A percentile compares a stretch with the other conserved stretches of the same genome.
Evolutionary conservation across 2,329 filamentous ascomycete genomes (phyloP).

Genomic region (Geoglossum cookeanum): DNA sequence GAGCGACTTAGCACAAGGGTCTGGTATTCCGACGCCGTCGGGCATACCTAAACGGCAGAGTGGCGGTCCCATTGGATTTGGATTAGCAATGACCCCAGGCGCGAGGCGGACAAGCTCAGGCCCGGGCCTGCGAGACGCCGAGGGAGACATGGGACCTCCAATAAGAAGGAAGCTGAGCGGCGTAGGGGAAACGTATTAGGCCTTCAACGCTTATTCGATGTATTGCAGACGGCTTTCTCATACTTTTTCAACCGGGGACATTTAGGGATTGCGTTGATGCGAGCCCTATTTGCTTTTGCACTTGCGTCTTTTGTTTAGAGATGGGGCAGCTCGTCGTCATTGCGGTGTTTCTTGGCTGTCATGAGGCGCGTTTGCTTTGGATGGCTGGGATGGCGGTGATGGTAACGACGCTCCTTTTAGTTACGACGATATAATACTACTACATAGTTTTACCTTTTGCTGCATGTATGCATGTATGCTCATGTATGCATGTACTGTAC

Average conservation of each 20-base stretch:
- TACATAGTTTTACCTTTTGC: neutral
- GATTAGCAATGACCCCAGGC: conserved; percentile 17
- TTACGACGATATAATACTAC: neutral
- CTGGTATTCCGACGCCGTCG: conserved; percentile 29
- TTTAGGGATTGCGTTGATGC: neutral
- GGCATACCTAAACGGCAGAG: conserved; percentile 32
- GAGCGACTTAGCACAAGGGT: conserved; percentile 19
- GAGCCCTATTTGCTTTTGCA: neutral
- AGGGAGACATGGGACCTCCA: conserved; percentile 29
- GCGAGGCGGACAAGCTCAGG: conserved; percentile 22
- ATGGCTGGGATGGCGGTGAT: neutral
- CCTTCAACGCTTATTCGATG: neutral
- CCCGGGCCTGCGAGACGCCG: conserved; percentile 13
- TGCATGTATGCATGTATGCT: neutral
- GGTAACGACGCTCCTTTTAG: neutral
- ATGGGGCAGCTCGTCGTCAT: neutral
- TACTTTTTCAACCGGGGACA: neutral
- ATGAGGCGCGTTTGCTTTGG: conserved; percentile 1
- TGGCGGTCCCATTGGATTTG: conserved; percentile 18
- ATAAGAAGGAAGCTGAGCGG: conserved; percentile 31
- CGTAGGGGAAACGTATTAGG: conserved; percentile 37
- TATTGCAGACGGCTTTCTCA: neutral
- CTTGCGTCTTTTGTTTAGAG: neutral
- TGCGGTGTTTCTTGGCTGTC: neutral
- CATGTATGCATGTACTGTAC: neutral